Evolutionary conservation across 2,329 filamentous ascomycete genomes (phyloP).

Genomic region (Zalaria obscura): DNA sequence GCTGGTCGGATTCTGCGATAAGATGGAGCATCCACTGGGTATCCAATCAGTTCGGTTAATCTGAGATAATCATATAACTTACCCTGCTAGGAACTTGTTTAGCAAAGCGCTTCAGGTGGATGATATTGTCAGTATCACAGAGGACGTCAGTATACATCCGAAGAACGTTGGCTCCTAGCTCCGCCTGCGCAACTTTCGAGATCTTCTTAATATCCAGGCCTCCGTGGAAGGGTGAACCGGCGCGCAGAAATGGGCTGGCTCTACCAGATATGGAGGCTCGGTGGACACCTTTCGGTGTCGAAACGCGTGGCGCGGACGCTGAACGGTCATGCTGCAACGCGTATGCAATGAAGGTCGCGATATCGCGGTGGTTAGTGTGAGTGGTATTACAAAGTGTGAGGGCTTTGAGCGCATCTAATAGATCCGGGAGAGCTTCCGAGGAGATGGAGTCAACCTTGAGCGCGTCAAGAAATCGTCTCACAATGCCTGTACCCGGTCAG

Average conservation of each 20-base stretch:
- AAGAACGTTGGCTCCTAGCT: constrained; percentile 61
- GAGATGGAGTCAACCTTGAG: constrained; percentile 73
- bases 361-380: constrained; percentile 68
- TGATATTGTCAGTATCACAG: constrained; percentile 55
- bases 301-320: background rate
- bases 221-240: too few species aligned
- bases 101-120: constrained; percentile 72
- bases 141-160: constrained; percentile 65
- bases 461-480: constrained; percentile 79
- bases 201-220: too few species aligned
- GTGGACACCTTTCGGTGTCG: background rate
- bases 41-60: too few species aligned
- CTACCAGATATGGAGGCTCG: too few species aligned
- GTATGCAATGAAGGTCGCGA: constrained; percentile 89
- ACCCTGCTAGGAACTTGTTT: constrained; percentile 84
- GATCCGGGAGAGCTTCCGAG: constrained; percentile 56
- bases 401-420: constrained; percentile 64
- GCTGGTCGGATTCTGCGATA: constrained; percentile 70
- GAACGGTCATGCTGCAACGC: constrained; percentile 50
- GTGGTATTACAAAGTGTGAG: constrained; percentile 71
- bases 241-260: too few species aligned
- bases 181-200: constrained; percentile 37
- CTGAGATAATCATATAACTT: background rate
- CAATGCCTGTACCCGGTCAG: constrained; percentile 48
- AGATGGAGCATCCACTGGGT: constrained; percentile 51